These are phyloP conservation scores for Talaromyces sp. DNA, from an alignment of 2,329 filamentous ascomycete genomes.

Conservation along the genomic window DNA sequence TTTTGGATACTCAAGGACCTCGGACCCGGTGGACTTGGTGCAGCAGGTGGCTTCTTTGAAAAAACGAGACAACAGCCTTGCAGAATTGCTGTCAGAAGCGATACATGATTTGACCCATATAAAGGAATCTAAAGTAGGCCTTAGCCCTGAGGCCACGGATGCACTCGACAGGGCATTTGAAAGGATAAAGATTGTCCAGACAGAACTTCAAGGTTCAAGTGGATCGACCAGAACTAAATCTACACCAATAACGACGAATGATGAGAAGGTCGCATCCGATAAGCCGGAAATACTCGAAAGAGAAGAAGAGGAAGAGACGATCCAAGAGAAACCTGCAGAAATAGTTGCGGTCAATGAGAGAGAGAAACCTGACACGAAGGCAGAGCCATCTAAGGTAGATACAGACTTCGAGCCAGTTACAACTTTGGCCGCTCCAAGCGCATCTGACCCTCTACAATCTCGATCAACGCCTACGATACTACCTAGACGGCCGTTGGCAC, in stretches of 20 bases:
- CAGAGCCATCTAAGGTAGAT: neutral
- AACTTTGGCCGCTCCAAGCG: neutral
- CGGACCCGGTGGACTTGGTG: slow-evolving; percentile 27
- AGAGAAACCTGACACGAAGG: neutral
- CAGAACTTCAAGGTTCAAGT: slow-evolving; percentile 33
- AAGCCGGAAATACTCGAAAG: neutral
- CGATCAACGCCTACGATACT: slow-evolving; percentile 1
- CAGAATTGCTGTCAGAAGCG: slow-evolving; percentile 40
- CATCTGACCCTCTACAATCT: slow-evolving; percentile 2
- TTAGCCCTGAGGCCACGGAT: slow-evolving; percentile 27
- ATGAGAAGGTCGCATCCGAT: neutral
- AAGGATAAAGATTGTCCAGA: slow-evolving; percentile 43
- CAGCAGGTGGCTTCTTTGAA: slow-evolving; percentile 35
- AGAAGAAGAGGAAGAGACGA: slow-evolving; percentile 4
- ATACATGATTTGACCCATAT: slow-evolving; percentile 40
- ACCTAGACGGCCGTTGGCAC: slow-evolving; percentile 39
- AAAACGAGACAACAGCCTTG: slow-evolving; percentile 36
- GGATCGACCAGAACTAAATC: slow-evolving; percentile 29
- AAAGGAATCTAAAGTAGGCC: slow-evolving; percentile 27
- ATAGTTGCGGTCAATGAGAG: neutral
- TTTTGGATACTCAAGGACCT: slow-evolving; percentile 17
- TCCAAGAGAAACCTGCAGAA: neutral
- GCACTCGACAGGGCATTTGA: slow-evolving; percentile 38
- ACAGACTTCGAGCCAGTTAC: neutral
- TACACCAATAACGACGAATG: slow-evolving; percentile 24